phyloP scores from a whole-genome alignment of 2,329 filamentous ascomycete species.

The Penicillium sp. region DNA sequence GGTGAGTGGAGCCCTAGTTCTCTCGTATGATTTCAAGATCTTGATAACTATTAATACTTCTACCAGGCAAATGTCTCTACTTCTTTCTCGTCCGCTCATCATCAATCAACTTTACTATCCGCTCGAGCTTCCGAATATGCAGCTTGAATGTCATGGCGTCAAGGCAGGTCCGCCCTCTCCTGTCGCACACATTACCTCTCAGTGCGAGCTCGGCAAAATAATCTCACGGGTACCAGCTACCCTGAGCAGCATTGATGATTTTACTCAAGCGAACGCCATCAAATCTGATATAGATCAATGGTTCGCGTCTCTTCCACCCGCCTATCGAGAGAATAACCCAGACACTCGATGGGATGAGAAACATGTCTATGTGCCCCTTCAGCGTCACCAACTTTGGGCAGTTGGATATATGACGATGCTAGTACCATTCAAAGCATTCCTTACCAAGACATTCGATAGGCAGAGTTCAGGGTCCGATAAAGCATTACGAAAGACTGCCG shows the following conservation, averaged over 20 bases:
- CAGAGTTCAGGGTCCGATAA: constrained; percentile 38
- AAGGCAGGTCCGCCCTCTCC: constrained; percentile 46
- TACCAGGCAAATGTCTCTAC: constrained; percentile 45
- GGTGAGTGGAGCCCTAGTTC: constrained; percentile 32
- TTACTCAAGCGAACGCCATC: constrained; percentile 32
- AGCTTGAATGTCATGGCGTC: constrained; percentile 34
- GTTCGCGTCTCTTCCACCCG: constrained; percentile 47
- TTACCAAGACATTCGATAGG: constrained; percentile 39
- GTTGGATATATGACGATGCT: constrained; percentile 51
- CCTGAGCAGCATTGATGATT: constrained; percentile 12
- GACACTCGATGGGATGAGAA: constrained; percentile 47
- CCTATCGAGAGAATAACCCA: constrained; percentile 44
- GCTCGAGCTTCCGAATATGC: constrained; percentile 45
- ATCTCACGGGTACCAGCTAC: constrained; percentile 28
- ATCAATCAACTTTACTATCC: constrained; percentile 46
- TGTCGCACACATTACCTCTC: constrained; percentile 47
- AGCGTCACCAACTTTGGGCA: constrained; percentile 51
- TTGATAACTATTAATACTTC: not conserved
- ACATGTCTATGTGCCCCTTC: constrained; percentile 49
- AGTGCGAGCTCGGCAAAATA: constrained; percentile 41
- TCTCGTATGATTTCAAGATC: too few relatives aligned
- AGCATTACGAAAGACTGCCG: constrained; percentile 44
- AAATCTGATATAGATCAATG: constrained; percentile 45
- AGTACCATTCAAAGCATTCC: constrained; percentile 49
- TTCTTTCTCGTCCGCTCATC: constrained; percentile 49